These are phyloP conservation scores for Puccinia polysora DNA, from an alignment of 1,284 basidiomycete species.

Conservation along the genomic window DNA sequence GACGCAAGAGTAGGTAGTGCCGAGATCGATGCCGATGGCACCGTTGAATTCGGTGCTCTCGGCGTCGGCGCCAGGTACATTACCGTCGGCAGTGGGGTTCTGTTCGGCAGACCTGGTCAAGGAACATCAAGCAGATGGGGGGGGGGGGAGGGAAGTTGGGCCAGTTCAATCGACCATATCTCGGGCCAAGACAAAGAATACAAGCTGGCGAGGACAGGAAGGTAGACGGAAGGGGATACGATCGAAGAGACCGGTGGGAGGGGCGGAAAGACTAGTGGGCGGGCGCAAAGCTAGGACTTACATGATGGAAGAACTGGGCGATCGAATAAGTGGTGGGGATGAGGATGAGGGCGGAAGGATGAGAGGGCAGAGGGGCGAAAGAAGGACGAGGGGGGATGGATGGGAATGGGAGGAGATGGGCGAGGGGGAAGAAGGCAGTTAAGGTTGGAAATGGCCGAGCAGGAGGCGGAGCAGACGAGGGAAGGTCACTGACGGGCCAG, in stretches of 20 bases:
- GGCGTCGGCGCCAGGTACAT: conserved; percentile 27
- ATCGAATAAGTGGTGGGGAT: not conserved
- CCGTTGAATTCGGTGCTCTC: conserved; percentile 45
- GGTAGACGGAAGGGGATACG: not conserved
- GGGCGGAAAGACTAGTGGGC: not conserved
- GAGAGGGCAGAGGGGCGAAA: not conserved
- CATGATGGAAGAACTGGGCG: not conserved
- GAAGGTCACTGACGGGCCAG: no score
- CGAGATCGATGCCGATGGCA: conserved; percentile 58
- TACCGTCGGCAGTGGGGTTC: conserved; percentile 44
- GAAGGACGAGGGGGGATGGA: no score
- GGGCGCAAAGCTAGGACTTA: not conserved
- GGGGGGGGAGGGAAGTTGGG: not conserved
- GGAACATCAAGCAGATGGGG: not conserved
- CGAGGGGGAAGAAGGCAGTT: no score
- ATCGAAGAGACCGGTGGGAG: not conserved
- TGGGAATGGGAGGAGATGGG: no score
- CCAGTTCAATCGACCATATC: not conserved
- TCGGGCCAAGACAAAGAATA: not conserved
- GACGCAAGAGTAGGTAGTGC: conserved; percentile 61
- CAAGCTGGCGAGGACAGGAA: no score
- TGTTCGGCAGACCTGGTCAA: conserved; percentile 30
- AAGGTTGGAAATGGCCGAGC: no score
- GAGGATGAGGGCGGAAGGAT: conserved; percentile 3
- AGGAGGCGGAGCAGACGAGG: no score